Percentiles rank a stretch among this genome's conserved stretches.
These are phyloP conservation scores for Fusarium newnesense DNA, from an alignment of 2,329 filamentous ascomycete species.

Conservation along the genomic window DNA sequence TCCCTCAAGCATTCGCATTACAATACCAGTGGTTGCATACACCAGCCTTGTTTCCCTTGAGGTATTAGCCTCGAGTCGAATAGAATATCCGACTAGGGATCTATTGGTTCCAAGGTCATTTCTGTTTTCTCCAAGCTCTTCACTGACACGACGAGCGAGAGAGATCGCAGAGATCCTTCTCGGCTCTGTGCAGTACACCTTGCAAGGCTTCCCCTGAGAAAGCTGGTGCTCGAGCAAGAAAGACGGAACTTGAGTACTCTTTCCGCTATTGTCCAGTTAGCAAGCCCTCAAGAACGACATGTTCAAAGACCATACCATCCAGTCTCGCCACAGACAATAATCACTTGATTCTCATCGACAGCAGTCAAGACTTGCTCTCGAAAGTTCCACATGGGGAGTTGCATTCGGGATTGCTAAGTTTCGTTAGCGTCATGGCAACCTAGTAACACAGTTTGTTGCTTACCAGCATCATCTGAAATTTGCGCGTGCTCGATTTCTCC, in stretches of 20 bases:
- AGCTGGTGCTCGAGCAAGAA: conserved; percentile 93
- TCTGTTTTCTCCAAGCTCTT: conserved; percentile 88
- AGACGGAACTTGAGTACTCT: conserved; percentile 96
- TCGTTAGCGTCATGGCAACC: conserved; percentile 18
- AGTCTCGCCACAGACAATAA: conserved; percentile 96
- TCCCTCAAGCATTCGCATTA: conserved; percentile 97
- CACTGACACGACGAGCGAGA: conserved; percentile 89
- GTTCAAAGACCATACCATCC: conserved; percentile 69
- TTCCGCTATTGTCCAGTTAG: conserved; percentile 67
- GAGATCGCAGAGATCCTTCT: conserved; percentile 96
- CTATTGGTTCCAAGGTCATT: conserved; percentile 83
- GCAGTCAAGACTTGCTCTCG: conserved; percentile 79
- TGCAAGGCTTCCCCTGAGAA: conserved; percentile 81
- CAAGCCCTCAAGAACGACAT: background rate
- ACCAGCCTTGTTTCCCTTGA: conserved; percentile 84
- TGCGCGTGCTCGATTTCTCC: conserved; percentile 64
- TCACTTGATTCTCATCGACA: conserved; percentile 82
- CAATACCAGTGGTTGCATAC: conserved; percentile 90
- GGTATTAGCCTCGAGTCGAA: conserved; percentile 89
- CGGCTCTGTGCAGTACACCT: conserved; percentile 95
- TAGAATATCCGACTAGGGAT: conserved; percentile 93
- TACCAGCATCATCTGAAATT: conserved; percentile 83
- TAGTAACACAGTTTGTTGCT: conserved; percentile 38
- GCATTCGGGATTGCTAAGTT: conserved; percentile 70
- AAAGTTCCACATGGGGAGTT: conserved; percentile 91